phyloP scores from a whole-genome alignment of 1,284 basidiomycete species.

The Ustilago trichophora region DNA sequence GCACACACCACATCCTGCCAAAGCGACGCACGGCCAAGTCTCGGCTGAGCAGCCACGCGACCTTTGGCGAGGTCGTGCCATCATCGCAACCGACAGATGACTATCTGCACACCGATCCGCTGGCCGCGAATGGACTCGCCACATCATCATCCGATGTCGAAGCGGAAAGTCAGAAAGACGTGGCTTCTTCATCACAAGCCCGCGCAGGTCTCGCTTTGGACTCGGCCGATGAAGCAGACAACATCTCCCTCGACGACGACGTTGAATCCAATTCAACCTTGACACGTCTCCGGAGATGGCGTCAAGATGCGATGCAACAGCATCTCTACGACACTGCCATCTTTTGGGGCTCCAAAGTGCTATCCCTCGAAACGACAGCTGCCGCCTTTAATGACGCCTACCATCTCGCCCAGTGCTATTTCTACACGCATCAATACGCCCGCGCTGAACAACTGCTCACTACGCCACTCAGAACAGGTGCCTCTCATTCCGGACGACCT shows the following conservation, averaged over 20 bases:
- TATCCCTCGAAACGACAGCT: constrained; percentile 77
- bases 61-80: constrained; percentile 5
- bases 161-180: background rate
- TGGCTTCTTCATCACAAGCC: background rate
- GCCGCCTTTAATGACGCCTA: constrained; percentile 78
- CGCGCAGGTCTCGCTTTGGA: background rate
- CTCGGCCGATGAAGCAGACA: constrained; percentile 7
- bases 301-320: constrained; percentile 96
- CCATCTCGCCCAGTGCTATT: constrained; percentile 97
- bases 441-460: constrained; percentile 90
- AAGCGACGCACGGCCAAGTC: constrained; percentile 13
- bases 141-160: constrained; percentile 4
- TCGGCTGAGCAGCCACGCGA: constrained; percentile 24
- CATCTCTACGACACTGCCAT: constrained; percentile 96
- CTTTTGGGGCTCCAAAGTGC: constrained; percentile 97
- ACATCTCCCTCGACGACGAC: constrained; percentile 5
- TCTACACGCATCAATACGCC: constrained; percentile 91
- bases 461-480: constrained; percentile 73
- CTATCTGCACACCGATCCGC: constrained; percentile 19
- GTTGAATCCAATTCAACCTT: constrained; percentile 12
- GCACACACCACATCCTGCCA: constrained; percentile 1
- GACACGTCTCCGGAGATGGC: constrained; percentile 88
- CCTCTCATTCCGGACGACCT: constrained; percentile 2
- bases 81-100: constrained; percentile 25
- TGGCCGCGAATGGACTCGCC: constrained; percentile 2